These are phyloP conservation scores for Neoboletus magnificus DNA, from an alignment of 768 basidiomycete species.

Conservation along the genomic window DNA sequence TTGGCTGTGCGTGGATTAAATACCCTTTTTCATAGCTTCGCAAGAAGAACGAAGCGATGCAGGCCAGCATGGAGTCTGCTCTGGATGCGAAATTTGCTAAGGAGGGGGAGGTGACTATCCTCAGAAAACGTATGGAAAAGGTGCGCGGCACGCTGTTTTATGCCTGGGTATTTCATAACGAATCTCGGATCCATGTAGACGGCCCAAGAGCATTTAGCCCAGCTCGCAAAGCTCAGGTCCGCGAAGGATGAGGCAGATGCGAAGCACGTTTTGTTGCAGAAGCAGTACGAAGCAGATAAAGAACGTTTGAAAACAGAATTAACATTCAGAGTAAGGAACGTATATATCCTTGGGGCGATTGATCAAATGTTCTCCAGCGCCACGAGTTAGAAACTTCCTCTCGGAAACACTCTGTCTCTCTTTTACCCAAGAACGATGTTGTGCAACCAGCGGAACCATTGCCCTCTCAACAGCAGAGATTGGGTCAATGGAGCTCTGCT, in stretches of 20 bases:
- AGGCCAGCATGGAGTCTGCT: conserved; percentile 44
- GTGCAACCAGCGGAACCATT: conserved; percentile 40
- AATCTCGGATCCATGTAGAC: conserved; percentile 36
- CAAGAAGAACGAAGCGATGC: conserved; percentile 46
- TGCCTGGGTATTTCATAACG: background rate
- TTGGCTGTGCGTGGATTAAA: conserved; percentile 11
- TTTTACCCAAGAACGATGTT: conserved; percentile 43
- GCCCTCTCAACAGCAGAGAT: conserved; percentile 40
- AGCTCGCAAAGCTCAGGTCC: conserved; percentile 52
- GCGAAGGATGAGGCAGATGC: conserved; percentile 62
- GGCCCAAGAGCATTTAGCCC: conserved; percentile 54
- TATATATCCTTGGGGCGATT: conserved; percentile 9
- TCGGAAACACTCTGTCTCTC: conserved; percentile 47
- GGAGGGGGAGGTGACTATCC: conserved; percentile 67
- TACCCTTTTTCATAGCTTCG: conserved; percentile 40
- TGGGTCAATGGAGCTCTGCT: conserved; percentile 27
- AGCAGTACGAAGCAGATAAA: conserved; percentile 62
- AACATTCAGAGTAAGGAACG: conserved; percentile 56
- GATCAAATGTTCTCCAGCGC: conserved; percentile 43
- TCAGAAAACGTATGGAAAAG: conserved; percentile 67
- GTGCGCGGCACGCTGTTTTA: conserved; percentile 30
- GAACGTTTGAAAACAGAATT: conserved; percentile 69
- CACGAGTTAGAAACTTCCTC: conserved; percentile 60
- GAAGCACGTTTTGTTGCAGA: conserved; percentile 52
- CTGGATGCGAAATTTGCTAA: conserved; percentile 52